These are phyloP conservation scores for Priceomyces melissophilus DNA, from an alignment of 805 yeast species.

Conservation along the genomic window DNA sequence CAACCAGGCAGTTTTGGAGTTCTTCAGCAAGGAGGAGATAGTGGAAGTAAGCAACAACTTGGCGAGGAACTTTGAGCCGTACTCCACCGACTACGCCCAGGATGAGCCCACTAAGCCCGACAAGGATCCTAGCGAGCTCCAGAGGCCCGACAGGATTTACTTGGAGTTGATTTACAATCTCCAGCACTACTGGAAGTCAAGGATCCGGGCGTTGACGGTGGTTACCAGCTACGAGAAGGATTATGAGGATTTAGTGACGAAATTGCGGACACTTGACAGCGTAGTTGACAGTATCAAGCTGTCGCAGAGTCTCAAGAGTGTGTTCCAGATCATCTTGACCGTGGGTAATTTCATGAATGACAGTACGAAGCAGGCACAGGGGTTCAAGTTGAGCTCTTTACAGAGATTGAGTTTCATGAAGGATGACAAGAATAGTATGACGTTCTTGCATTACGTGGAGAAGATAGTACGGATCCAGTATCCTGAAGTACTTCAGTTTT, in stretches of 20 bases:
- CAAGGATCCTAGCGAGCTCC: constrained; percentile 54
- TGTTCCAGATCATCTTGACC: constrained; percentile 63
- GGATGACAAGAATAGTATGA: constrained; percentile 63
- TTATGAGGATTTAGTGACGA: constrained; percentile 55
- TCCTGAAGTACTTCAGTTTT: constrained; percentile 59
- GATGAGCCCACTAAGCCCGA: constrained; percentile 39
- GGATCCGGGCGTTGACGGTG: constrained; percentile 61
- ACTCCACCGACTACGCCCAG: constrained; percentile 47
- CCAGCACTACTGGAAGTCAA: constrained; percentile 66
- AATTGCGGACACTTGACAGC: constrained; percentile 55
- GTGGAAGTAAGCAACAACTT: constrained; percentile 55
- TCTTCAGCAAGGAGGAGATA: constrained; percentile 64
- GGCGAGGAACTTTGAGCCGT: constrained; percentile 60
- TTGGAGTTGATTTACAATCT: constrained; percentile 66
- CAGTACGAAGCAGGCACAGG: constrained; percentile 60
- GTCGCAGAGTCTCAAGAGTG: constrained; percentile 52
- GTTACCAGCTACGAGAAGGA: constrained; percentile 61
- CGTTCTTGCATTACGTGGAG: constrained; percentile 74
- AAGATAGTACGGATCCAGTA: constrained; percentile 61
- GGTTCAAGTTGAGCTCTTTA: constrained; percentile 67
- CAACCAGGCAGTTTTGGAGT: constrained; percentile 61
- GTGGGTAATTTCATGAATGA: constrained; percentile 83
- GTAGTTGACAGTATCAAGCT: constrained; percentile 52
- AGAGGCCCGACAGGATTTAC: constrained; percentile 67
- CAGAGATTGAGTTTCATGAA: constrained; percentile 70